phyloP scores from a whole-genome alignment of 208 protist genomes.

The Acanthamoeba healyi region DNA sequence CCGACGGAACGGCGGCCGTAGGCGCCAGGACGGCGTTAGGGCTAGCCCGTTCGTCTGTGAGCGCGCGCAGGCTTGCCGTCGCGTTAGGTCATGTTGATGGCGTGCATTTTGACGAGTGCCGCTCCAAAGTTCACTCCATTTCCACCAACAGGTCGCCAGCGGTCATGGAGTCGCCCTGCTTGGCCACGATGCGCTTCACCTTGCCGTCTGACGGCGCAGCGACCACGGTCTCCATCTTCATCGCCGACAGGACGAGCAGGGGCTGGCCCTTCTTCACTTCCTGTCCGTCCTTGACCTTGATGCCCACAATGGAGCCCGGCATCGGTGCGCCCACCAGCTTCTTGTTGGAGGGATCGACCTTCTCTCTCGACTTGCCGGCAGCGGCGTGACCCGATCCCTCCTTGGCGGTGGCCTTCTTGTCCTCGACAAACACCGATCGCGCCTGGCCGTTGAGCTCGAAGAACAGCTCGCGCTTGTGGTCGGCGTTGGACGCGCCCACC shows the following conservation, averaged over 20 bases:
- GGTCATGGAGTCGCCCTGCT: conserved; percentile 61
- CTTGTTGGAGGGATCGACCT: conserved; percentile 34
- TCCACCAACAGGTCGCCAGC: conserved; percentile 71
- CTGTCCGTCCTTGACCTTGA: conserved; percentile 92
- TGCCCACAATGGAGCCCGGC: conserved; percentile 94
- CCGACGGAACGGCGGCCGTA: no score
- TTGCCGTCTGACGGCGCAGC: conserved; percentile 35
- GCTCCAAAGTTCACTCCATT: neutral
- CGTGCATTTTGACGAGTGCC: no score
- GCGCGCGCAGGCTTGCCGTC: neutral
- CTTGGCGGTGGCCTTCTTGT: conserved; percentile 78
- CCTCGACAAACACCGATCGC: conserved; percentile 84
- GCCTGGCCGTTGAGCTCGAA: conserved; percentile 90
- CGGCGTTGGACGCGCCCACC: conserved; percentile 71
- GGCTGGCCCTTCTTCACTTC: conserved; percentile 92
- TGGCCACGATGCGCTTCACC: conserved; percentile 60
- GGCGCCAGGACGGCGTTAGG: no score
- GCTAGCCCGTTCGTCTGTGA: no score
- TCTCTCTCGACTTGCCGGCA: neutral
- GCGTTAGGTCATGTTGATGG: neutral
- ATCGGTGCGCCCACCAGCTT: conserved; percentile 90
- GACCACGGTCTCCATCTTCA: conserved; percentile 95
- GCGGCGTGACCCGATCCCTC: neutral
- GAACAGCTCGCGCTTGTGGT: conserved; percentile 85
- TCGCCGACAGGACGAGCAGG: conserved; percentile 95